Percentiles rank a stretch among this genome's conserved stretches.
Conservation (phyloP, 2,329 filamentous ascomycete genomes). For the Aureobasidium sp. region DNA sequence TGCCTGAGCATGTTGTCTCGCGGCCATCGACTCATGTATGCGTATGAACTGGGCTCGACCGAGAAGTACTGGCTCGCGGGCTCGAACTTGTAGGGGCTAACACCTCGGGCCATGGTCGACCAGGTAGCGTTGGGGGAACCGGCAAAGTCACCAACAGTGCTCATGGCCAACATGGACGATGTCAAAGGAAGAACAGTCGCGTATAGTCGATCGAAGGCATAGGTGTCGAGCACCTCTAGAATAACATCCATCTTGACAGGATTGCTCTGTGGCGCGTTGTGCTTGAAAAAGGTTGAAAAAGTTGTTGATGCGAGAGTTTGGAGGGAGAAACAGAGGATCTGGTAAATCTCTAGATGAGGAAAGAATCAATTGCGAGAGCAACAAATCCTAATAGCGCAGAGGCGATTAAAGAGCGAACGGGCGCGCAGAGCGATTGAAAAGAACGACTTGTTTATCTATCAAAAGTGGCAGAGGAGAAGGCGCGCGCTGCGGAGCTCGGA, state of each 20-base stretch:
- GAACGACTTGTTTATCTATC: constrained; percentile 15
- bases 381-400: background rate
- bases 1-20: constrained; percentile 75
- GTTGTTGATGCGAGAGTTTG: background rate
- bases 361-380: background rate
- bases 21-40: constrained; percentile 70
- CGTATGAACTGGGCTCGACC: constrained; percentile 64
- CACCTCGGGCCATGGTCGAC: constrained; percentile 39
- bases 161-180: constrained; percentile 47
- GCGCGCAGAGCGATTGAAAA: constrained; percentile 12
- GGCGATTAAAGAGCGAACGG: constrained; percentile 10
- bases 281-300: background rate
- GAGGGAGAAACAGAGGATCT: background rate
- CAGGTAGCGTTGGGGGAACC: constrained; percentile 52
- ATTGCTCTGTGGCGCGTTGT: constrained; percentile 25
- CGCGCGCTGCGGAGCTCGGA: constrained; percentile 6
- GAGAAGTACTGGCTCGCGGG: constrained; percentile 65
- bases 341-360: background rate
- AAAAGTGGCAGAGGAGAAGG: constrained; percentile 3
- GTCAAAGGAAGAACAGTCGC: constrained; percentile 58
- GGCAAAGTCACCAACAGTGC: constrained; percentile 41
- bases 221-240: constrained; percentile 77
- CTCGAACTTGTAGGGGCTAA: constrained; percentile 56
- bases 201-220: constrained; percentile 73
- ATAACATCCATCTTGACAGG: constrained; percentile 70